These are phyloP conservation scores for Apostasia shenzhenica DNA, from an alignment of 106 monocot genomes.

Conservation along the genomic window DNA sequence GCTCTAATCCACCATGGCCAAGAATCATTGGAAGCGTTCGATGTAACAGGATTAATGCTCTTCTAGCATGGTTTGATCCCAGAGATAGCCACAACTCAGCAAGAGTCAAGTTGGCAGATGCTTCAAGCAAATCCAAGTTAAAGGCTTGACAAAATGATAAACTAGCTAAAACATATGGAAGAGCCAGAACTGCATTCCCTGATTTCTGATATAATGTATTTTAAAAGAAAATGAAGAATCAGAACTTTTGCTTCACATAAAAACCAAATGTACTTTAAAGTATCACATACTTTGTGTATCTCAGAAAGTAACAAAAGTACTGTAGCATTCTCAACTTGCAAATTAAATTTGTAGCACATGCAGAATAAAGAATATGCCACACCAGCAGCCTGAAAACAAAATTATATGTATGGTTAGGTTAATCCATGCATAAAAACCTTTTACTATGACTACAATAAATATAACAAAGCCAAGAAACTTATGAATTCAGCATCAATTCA, in stretches of 20 bases:
- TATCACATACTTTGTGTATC: constrained; percentile 61
- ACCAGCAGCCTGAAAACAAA: constrained; percentile 55
- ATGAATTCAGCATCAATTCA: no score
- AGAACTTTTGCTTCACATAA: no score
- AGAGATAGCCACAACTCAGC: constrained; percentile 89
- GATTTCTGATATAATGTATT: constrained; percentile 55
- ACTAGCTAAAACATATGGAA: constrained; percentile 85
- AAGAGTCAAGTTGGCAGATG: constrained; percentile 70
- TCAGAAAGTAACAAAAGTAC: constrained; percentile 94
- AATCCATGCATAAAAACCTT: no score
- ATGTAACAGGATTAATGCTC: constrained; percentile 55
- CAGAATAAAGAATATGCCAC: constrained; percentile 78
- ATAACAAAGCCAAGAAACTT: no score
- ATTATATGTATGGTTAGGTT: background rate
- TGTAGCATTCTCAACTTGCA: constrained; percentile 83
- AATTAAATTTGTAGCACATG: constrained; percentile 85
- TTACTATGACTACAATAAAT: no score
- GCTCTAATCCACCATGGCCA: constrained; percentile 92
- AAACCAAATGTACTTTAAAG: background rate
- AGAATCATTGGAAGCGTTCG: constrained; percentile 72
- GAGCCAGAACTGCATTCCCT: constrained; percentile 69
- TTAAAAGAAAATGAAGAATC: background rate
- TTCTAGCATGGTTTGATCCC: constrained; percentile 67
- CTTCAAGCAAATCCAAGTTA: constrained; percentile 95
- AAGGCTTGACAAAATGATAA: constrained; percentile 91